Evolutionary conservation across 345 rosid species (phyloP), one percentile per base, ranked within the genome.

Genomic region (Dipteronia dyeriana): DNA sequence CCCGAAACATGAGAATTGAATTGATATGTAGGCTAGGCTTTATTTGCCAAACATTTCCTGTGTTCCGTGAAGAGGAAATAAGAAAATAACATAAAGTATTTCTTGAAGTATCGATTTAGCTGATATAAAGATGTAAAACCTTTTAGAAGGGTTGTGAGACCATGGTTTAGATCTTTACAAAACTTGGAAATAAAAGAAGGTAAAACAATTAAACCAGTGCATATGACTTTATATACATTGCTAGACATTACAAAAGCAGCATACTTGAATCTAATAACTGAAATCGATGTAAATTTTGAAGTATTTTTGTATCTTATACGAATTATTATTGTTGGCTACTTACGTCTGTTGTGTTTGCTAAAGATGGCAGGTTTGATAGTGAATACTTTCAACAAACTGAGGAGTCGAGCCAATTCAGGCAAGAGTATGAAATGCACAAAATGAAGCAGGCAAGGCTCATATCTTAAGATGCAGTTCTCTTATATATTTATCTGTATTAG

Each of bases 381-480:
- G 97, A 94, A 74, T 97, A 94, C 84, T 94, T 94, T 76, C 95
- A 94, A 89, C 89, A 89, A 82, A 79, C 88, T 71, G 89, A 92
- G 73, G 85, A 85, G 78, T 94, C 98, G 4, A 92, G 88, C 79
- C 89, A 90, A 71, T 94, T 92, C 82, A 87, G 85, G 87, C 97
- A 94, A 83, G 99, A 94, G 85, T 91, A 85, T 87, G 99, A 97
- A 86, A 97, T 94, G 97, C 92, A 97, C 63, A 92, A 70, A 86
- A 86, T 88, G 60, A 92, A 88, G 77, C 97, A 97, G 98, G 98
- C 82, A 85, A 84, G 90, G 81, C 51, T 13, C 22, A 19, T 67
- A 26, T 74, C 71, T 59, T 34, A 31, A 65, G 34, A 4, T 43
- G 69, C 49, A 60, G 54, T 41, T 66, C 16, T 79, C 72, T 73